Conservation (phyloP, 306 rosid genomes). For the Mucuna pruriens region DNA sequence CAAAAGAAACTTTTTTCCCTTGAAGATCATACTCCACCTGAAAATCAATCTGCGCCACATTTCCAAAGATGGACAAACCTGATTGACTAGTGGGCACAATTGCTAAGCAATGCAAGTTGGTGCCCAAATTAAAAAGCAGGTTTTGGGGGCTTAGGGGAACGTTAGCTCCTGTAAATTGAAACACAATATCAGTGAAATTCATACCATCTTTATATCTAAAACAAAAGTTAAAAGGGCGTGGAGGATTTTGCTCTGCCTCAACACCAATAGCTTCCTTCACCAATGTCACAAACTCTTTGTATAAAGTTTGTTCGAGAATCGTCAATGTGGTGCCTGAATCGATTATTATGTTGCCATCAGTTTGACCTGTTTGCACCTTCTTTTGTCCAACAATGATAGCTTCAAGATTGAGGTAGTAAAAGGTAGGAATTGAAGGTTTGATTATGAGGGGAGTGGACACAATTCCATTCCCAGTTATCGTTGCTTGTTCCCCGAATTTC, state of each 20-base stretch:
- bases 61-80: background rate
- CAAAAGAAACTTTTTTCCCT: conserved; percentile 17
- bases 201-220: background rate
- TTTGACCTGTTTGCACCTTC: background rate
- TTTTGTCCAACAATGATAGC: conserved; percentile 7
- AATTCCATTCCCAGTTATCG: background rate
- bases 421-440: background rate
- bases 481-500: conserved; percentile 24
- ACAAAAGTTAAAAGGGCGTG: background rate
- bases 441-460: background rate
- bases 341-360: conserved; percentile 2
- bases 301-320: background rate
- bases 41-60: conserved; percentile 11
- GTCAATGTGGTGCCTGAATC: conserved; percentile 16
- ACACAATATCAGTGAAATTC: background rate
- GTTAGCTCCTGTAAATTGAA: conserved; percentile 8
- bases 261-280: background rate
- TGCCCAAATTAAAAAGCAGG: background rate
- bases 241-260: background rate
- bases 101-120: background rate
- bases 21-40: conserved; percentile 29
- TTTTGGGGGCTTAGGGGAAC: background rate
- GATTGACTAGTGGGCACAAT: background rate
- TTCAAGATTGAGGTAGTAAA: background rate
- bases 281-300: background rate